Evolutionary conservation across 176 grass and related monocot genomes (phyloP).

Genomic region (barley (Hordeum vulgare)): MorexV3_pseudomolecules_assembly NC_058521.1:606767616-606768115

Average conservation of each 20-base stretch:
- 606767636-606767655: neutral
- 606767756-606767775: slow-evolving; percentile 50
- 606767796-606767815: slow-evolving; percentile 70
- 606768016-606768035: too few species aligned
- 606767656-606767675: neutral
- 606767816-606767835: slow-evolving; percentile 46
- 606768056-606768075: too few species aligned
- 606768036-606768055: too few species aligned
- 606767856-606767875: slow-evolving; percentile 69
- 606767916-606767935: neutral
- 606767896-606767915: neutral
- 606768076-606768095: too few species aligned
- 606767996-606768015: too few species aligned
- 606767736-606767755: slow-evolving; percentile 33
- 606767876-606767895: neutral
- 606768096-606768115: too few species aligned
- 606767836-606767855: slow-evolving; percentile 36
- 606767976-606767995: too few species aligned
- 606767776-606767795: slow-evolving; percentile 66
- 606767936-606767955: too few species aligned
- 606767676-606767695: slow-evolving; percentile 42
- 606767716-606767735: slow-evolving; percentile 62
- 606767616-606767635: too few species aligned
- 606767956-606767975: too few species aligned
- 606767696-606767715: slow-evolving; percentile 63